A percentile compares a stretch with the other conserved stretches of the same genome.
These are phyloP conservation scores for Backusella morwellensis DNA, from an alignment of 192 early-diverging fungal genomes.

Conservation along the genomic window DNA sequence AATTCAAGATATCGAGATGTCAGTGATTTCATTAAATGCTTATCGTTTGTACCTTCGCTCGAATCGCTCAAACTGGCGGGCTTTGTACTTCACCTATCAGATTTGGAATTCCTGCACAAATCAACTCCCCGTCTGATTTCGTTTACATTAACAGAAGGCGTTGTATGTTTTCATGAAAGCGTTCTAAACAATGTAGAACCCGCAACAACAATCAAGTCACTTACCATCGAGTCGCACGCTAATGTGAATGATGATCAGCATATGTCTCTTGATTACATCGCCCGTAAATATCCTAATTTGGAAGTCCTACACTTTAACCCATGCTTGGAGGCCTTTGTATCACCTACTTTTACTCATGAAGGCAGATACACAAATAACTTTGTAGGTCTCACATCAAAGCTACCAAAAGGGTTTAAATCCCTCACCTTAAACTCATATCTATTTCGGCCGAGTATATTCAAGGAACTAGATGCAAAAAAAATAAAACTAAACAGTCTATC, in stretches of 20 bases:
- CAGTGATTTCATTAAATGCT: not conserved
- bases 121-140: not conserved
- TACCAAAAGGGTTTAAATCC: not conserved
- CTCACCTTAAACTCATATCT: not conserved
- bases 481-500: not conserved
- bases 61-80: not conserved
- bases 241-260: not conserved
- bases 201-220: not conserved
- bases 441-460: not conserved
- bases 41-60: not conserved
- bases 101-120: not conserved
- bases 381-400: not conserved
- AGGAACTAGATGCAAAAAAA: not conserved
- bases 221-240: not conserved
- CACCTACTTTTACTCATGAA: not conserved
- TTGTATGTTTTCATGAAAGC: not conserved
- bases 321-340: not conserved
- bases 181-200: not conserved
- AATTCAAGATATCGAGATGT: slow-evolving; percentile 6
- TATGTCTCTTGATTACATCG: not conserved
- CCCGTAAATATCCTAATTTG: not conserved
- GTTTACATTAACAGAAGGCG: not conserved
- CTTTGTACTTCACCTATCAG: not conserved
- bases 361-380: not conserved
- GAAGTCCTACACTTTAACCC: not conserved